Conservation (phyloP, 2,329 filamentous ascomycete genomes). For the Pseudogymnoascus sp. region DNA sequence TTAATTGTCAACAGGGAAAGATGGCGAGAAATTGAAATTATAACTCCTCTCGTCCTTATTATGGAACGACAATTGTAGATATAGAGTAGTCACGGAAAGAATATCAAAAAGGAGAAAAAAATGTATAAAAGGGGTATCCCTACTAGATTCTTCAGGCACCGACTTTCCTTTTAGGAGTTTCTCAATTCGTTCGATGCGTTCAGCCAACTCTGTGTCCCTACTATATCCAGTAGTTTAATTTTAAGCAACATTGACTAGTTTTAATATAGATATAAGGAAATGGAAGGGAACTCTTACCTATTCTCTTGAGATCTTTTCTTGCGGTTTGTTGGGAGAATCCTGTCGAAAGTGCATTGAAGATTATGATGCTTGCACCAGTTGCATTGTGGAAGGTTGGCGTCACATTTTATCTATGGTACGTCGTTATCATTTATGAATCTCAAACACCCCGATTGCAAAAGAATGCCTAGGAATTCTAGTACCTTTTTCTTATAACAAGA, state of each 20-base stretch:
- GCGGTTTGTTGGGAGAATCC: constrained; percentile 25
- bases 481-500: constrained; percentile 42
- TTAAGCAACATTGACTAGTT: constrained; percentile 8
- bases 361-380: constrained; percentile 43
- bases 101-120: not conserved
- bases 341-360: constrained; percentile 36
- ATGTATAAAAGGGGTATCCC: not conserved
- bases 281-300: constrained; percentile 22
- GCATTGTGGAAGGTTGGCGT: constrained; percentile 34
- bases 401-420: constrained; percentile 39
- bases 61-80: not conserved
- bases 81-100: not conserved
- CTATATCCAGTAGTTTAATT: not conserved
- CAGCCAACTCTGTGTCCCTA: not conserved
- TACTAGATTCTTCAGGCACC: not conserved
- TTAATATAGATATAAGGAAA: constrained; percentile 27
- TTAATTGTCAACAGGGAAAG: not conserved
- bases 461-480: constrained; percentile 12
- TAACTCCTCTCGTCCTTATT: not conserved
- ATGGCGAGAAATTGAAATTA: not conserved
- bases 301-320: constrained; percentile 31
- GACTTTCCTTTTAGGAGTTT: not conserved
- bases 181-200: not conserved
- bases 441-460: not conserved
- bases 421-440: not conserved